Evolutionary conservation across 2,329 filamentous ascomycete genomes (phyloP), one percentile per base, ranked within the genome.

Genomic region (Aspergillus tubingensis): DNA sequence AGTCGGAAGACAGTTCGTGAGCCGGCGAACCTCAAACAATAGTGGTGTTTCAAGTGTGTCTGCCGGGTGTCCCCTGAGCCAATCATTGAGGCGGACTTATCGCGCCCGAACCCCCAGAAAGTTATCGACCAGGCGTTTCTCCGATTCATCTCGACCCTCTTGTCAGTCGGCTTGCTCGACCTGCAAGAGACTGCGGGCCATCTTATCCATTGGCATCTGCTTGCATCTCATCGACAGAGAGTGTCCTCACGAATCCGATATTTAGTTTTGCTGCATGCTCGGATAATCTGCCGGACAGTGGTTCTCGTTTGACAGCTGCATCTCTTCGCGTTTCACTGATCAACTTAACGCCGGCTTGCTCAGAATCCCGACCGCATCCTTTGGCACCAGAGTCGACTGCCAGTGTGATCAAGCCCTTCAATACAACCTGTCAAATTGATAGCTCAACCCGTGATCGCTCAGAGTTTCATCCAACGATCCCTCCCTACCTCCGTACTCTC

Each of bases 371-470:
- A 36, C 51, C 48, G 47, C 55, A 62, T 60, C 55, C 25, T 52
- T 56, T 39, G 43, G 51, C 32, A 17, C 59, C 41, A 57, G 57
- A 38, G 17, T 55, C 30, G 17, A 52, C 54, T 43, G 36, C 55
- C 47, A 47, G 23, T 53, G 50, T 58, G 41, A 36, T 54, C 23
- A 39, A 55, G 39, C 38, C 52, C 50, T 58, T 19, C 15, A 47
- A 57, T 59, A 57, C 58, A 61, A 64, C 60, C 63, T 67, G 60
- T 64, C 62, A 62, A 53, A 58, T 59, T 49, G 62, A 63, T 53
- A 61, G 54, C 59, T 63, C 57, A 60, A 51, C 57, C 56, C 41
- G 17, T 41, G 39, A 50, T 57, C 17, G 54, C 52, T 58, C 48
- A 39, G 25, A 32, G 47, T 17, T 54, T 27, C 30, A 25, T 27